These are phyloP conservation scores for Aspergillus thermomutatus DNA, from an alignment of 2,329 filamentous ascomycete genomes.

Conservation along the genomic window DNA sequence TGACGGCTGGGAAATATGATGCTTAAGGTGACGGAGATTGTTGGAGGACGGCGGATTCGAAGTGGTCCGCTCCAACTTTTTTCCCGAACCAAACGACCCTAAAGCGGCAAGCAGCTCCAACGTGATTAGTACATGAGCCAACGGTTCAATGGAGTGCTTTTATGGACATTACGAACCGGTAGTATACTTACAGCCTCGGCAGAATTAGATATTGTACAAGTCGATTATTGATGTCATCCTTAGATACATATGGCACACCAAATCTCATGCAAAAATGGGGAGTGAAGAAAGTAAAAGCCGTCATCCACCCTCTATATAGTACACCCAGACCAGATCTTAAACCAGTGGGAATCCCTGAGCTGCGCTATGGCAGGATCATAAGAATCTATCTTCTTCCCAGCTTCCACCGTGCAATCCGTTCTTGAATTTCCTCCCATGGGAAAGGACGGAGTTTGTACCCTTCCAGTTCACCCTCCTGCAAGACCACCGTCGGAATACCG, in stretches of 20 bases:
- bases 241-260: not conserved
- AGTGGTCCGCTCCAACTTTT: slow-evolving; percentile 36
- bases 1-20: slow-evolving; percentile 6
- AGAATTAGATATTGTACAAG: not conserved
- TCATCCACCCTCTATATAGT: slow-evolving; percentile 11
- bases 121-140: not conserved
- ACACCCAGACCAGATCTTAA: not conserved
- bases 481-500: slow-evolving; percentile 86
- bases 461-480: slow-evolving; percentile 83
- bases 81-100: slow-evolving; percentile 27
- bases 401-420: slow-evolving; percentile 78
- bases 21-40: slow-evolving; percentile 17
- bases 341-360: not conserved
- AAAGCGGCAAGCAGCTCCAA: slow-evolving; percentile 34
- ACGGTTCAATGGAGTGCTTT: not conserved
- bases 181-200: not conserved
- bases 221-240: not conserved
- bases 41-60: slow-evolving; percentile 24
- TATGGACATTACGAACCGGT: not conserved
- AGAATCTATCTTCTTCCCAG: slow-evolving; percentile 60
- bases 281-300: not conserved
- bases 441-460: slow-evolving; percentile 66
- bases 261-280: not conserved
- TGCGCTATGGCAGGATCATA: not conserved
- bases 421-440: slow-evolving; percentile 86